phyloP scores from a whole-genome alignment of 2,329 filamentous ascomycete genomes.

The Paradendryphiella salina region DNA sequence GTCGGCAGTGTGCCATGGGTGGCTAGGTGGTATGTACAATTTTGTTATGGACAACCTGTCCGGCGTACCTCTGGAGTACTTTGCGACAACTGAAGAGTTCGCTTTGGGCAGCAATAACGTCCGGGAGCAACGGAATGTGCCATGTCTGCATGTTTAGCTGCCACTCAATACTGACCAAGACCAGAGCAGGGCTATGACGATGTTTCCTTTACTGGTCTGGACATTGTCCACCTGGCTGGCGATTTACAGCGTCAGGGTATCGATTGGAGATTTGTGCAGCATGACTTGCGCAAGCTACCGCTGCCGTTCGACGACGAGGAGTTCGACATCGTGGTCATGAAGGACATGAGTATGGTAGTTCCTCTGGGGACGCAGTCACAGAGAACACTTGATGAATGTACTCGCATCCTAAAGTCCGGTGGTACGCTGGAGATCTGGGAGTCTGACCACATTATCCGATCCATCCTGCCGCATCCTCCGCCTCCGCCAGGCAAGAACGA shows the following conservation, averaged over 20 bases:
- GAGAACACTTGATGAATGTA: constrained; percentile 68
- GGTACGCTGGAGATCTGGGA: constrained; percentile 89
- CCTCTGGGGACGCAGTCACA: constrained; percentile 60
- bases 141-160: neutral
- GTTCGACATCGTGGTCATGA: constrained; percentile 87
- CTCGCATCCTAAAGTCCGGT: constrained; percentile 75
- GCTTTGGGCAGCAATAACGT: neutral
- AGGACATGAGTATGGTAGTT: constrained; percentile 75
- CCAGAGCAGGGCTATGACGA: constrained; percentile 62
- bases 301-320: constrained; percentile 78
- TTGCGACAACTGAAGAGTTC: neutral
- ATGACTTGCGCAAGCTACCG: constrained; percentile 75
- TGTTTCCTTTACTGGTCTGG: constrained; percentile 79
- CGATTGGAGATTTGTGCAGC: constrained; percentile 85
- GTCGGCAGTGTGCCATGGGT: constrained; percentile 84
- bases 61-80: neutral
- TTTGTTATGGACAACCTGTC: neutral
- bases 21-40: constrained; percentile 60
- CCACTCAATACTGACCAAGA: constrained; percentile 1
- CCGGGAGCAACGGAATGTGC: neutral
- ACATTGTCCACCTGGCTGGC: constrained; percentile 73
- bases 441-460: constrained; percentile 79
- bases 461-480: constrained; percentile 76
- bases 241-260: constrained; percentile 71
- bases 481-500: constrained; percentile 60